Percentiles rank a stretch among this genome's conserved stretches.
Evolutionary conservation across 495 filamentous ascomycete species (phyloP).

Genomic region (Extremus antarcticus): DNA sequence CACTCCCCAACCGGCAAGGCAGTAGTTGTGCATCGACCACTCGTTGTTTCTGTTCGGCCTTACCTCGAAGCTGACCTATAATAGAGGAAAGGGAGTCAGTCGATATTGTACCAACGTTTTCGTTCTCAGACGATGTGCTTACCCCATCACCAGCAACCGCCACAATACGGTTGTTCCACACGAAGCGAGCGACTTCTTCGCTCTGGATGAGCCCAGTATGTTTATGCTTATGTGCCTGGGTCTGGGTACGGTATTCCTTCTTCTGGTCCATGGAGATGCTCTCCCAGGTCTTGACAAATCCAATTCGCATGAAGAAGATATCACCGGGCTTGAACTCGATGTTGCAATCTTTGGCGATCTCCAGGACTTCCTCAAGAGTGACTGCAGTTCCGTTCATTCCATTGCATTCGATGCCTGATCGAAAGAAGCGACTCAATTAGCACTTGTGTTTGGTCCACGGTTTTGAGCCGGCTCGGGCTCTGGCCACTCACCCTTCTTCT

Average conservation of each 20-base stretch:
- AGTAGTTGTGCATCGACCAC: constrained; percentile 47
- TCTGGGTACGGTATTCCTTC: background rate
- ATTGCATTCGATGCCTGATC: constrained; percentile 37
- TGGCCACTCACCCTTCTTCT: constrained; percentile 32
- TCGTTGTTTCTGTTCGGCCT: constrained; percentile 1
- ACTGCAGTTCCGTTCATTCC: constrained; percentile 52
- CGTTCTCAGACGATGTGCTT: constrained; percentile 23
- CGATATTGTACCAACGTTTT: background rate
- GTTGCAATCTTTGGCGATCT: constrained; percentile 46
- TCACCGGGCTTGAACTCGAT: constrained; percentile 53
- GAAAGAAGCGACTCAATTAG: background rate
- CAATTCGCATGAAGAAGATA: constrained; percentile 56
- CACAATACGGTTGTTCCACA: constrained; percentile 59
- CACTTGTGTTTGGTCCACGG: too few relatives aligned
- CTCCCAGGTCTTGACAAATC: constrained; percentile 50
- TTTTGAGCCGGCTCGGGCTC: too few relatives aligned
- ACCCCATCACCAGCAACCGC: constrained; percentile 52
- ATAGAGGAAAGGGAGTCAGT: constrained; percentile 1
- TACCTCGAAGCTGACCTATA: background rate
- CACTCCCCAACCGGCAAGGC: constrained; percentile 54
- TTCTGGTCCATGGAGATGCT: constrained; percentile 3
- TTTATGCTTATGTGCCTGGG: background rate
- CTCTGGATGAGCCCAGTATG: constrained; percentile 47
- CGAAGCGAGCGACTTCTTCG: constrained; percentile 21
- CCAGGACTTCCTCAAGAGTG: constrained; percentile 44